Percentiles rank a stretch among this genome's conserved stretches.
These are phyloP conservation scores for Talaromyces sp. DNA, from an alignment of 2,329 filamentous ascomycete species.

Conservation along the genomic window DNA sequence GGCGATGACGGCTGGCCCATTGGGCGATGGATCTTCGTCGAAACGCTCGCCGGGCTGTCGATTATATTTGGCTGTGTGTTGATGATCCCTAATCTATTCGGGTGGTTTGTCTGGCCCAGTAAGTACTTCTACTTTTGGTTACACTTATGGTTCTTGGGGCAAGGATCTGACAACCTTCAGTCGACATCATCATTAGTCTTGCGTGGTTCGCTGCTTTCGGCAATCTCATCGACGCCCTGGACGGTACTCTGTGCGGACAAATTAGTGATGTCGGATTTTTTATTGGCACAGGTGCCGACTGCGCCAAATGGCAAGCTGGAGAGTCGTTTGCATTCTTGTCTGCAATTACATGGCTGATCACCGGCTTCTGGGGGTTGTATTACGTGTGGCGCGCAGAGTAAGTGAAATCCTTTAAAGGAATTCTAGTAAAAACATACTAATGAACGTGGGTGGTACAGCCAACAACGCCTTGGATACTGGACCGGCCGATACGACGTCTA, in stretches of 20 bases:
- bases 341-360: slow-evolving; percentile 61
- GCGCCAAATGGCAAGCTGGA: slow-evolving; percentile 63
- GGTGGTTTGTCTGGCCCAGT: slow-evolving; percentile 63
- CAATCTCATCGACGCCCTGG: slow-evolving; percentile 54
- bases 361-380: slow-evolving; percentile 4
- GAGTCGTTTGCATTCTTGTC: slow-evolving; percentile 68
- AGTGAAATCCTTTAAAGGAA: neutral
- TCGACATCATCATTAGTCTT: slow-evolving; percentile 62
- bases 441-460: neutral
- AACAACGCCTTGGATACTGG: neutral
- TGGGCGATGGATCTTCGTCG: slow-evolving; percentile 67
- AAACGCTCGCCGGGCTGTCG: slow-evolving; percentile 65
- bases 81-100: slow-evolving; percentile 63
- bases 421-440: neutral
- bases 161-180: slow-evolving; percentile 14
- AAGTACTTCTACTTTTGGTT: slow-evolving; percentile 11
- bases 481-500: neutral
- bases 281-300: slow-evolving; percentile 45
- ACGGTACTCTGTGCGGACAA: slow-evolving; percentile 45
- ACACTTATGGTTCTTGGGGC: neutral
- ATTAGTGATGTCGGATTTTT: slow-evolving; percentile 46
- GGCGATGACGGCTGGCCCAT: slow-evolving; percentile 47
- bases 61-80: slow-evolving; percentile 64
- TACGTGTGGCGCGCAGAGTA: slow-evolving; percentile 10
- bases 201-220: slow-evolving; percentile 67